Evolutionary conservation across 495 filamentous ascomycete species (phyloP), one percentile per base, ranked within the genome.

Genomic region (Apodospora peruviana): DNA sequence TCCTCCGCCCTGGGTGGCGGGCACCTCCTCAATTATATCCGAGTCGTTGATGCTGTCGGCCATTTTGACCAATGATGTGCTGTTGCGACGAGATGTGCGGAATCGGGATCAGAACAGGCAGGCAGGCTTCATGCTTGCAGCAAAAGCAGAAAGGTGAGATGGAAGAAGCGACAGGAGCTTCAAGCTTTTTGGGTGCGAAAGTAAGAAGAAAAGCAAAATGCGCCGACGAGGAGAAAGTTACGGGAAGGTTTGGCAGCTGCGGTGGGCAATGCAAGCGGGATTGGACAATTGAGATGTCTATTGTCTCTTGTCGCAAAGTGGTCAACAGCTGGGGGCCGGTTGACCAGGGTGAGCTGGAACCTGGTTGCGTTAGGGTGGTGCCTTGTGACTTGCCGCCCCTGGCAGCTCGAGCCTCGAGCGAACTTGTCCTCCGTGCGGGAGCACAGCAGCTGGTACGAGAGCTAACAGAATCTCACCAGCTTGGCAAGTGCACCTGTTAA

Each of bases 11-110:
- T 58, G 59, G 38, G 65, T 67, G 34, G 61, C 55, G n/a, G 63
- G 58, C 37, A 65, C 65, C 14, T 68, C 64, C 45, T 68, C 68
- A 18, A 56, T 40, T 4, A 60, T 57, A 10, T 66, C 65, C n/a
- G n/a, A n/a, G n/a, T 69, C 66, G 25, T 57, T 50, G 45, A 63
- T 65, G 47, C 68, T 66, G 27, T 72, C 72, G 22, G 69, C 61
- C 70, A 72, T 72, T 42, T 47, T 39, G 43, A 21, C 27, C 24
- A 18, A 38, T 19, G 41, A 22, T 41, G 37, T n/a, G 7, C n/a
- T 14, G 25, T 14, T 34, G 43, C 14, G 17, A 18, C 16, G 11
- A 12, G 24, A 47, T 27, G 37, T 2, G 14, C 4, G n/a, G 12
- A 19, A 32, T 10, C 11, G 14, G 25, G 4, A 24, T 12, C 42